Base-by-base conservation (phyloP, 2,329 filamentous ascomycete genomes). In the Curvularia spicifera region DNA sequence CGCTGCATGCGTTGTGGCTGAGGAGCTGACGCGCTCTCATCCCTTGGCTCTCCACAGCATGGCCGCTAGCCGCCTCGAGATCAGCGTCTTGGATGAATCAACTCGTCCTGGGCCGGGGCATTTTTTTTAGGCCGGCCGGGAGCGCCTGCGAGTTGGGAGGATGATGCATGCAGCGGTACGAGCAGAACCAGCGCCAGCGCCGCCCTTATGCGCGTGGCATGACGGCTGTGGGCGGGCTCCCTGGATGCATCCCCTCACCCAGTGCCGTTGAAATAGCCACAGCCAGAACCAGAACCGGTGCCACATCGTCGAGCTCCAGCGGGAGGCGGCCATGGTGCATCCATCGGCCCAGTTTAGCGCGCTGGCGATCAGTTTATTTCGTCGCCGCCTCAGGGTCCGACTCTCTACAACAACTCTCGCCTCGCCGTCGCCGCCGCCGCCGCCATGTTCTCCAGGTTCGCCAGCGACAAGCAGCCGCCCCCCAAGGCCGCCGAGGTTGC, bases 351-450 rank as follows among this genome's bases (percentile, higher is more conserved):
- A 13, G 48, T 33, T 53, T 64, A 63, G 61, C 64, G 64, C 53
- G 52, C 54, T 58, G 64, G 50, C 59, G 44, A 61, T 63, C 64
- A 37, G 52, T 57, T 60, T 57, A 59, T 59, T 64, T 61, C 59
- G 53, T 57, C 63, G 56, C 58, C 59, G 56, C 59, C 54, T 57
- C 63, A 60, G 57, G 61, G 59, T 49, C 51, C 56, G 45, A 52
- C 52, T 51, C 53, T 58, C 46, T 56, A 59, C 56, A 54, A 61
- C 63, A 63, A 67, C 68, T 65, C 63, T 48, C 57, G 63, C 57
- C 28, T 53, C 43, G 43, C 43, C 28, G 28, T 51, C n/a, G 44
- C 18, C 18, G 18, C 40, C 22, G 12, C n/a, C 28, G 15, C 22
- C 52, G 55, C 53, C 48, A 53, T 62, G 51, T 57, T 40, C 35